phyloP scores from a whole-genome alignment of 1,284 basidiomycete species.

The Rhodotorula sp. region DNA sequence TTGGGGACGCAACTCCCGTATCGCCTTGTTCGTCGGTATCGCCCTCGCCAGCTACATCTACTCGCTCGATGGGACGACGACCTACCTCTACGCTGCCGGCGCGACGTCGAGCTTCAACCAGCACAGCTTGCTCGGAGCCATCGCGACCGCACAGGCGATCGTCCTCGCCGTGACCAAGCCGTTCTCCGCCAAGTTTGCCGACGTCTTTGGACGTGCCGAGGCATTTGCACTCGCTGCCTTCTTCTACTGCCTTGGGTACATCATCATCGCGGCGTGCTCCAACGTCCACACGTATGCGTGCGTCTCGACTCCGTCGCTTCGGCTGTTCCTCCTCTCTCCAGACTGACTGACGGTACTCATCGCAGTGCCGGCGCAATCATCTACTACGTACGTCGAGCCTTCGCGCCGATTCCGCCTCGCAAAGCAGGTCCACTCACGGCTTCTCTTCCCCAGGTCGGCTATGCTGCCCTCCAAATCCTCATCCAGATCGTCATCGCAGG shows the following conservation, averaged over 20 bases:
- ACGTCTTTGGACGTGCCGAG: slow-evolving; percentile 59
- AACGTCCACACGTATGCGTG: slow-evolving; percentile 8
- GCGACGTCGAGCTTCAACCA: slow-evolving; percentile 26
- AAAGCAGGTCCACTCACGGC: too few species aligned
- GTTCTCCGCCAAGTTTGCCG: slow-evolving; percentile 73
- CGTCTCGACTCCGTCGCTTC: too few species aligned
- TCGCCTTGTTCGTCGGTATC: slow-evolving; percentile 46
- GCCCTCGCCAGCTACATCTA: slow-evolving; percentile 72
- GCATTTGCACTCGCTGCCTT: slow-evolving; percentile 61
- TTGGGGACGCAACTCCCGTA: slow-evolving; percentile 38
- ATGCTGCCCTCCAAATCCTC: slow-evolving; percentile 66
- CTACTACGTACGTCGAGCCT: background rate
- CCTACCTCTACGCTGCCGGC: slow-evolving; percentile 61
- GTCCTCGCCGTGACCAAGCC: slow-evolving; percentile 70
- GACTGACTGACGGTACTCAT: background rate
- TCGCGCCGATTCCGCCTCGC: too few species aligned
- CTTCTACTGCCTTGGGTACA: slow-evolving; percentile 58
- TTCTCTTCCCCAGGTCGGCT: slow-evolving; percentile 52
- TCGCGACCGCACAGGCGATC: slow-evolving; percentile 47
- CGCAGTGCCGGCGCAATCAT: slow-evolving; percentile 2
- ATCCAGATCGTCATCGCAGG: slow-evolving; percentile 57
- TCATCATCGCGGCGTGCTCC: slow-evolving; percentile 66
- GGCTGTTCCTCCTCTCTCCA: too few species aligned
- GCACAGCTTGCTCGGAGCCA: slow-evolving; percentile 32
- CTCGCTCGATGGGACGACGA: slow-evolving; percentile 54